phyloP scores from a whole-genome alignment of 2,329 filamentous ascomycete genomes.

The Neurospora sp. region DNA sequence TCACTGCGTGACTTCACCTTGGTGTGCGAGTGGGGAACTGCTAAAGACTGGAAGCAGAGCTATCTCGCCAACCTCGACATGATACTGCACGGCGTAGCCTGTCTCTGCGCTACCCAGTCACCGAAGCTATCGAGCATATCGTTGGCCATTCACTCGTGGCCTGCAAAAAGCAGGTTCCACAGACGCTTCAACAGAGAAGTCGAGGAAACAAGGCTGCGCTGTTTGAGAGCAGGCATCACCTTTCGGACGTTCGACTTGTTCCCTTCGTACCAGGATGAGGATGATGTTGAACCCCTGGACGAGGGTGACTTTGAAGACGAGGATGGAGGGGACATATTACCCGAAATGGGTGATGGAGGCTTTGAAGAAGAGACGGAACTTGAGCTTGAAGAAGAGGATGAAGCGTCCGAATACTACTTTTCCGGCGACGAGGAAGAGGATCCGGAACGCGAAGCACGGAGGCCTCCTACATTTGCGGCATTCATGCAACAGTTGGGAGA shows the following conservation, averaged over 20 bases:
- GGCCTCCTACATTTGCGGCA: conserved; percentile 17
- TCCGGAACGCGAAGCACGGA: conserved; percentile 16
- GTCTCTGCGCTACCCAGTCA: conserved; percentile 12
- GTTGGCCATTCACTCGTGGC: conserved; percentile 20
- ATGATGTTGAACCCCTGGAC: conserved; percentile 10
- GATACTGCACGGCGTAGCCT: conserved; percentile 18
- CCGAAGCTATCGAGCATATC: conserved; percentile 15
- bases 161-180: conserved; percentile 17
- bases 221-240: conserved; percentile 14
- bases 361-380: conserved; percentile 7
- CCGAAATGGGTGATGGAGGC: neutral
- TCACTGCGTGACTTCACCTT: conserved; percentile 18
- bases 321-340: conserved; percentile 1
- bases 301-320: conserved; percentile 11
- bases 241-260: conserved; percentile 19
- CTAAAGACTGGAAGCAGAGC: conserved; percentile 18
- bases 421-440: conserved; percentile 19
- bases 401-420: conserved; percentile 20
- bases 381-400: conserved; percentile 19
- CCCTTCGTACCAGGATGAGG: conserved; percentile 19
- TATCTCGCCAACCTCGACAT: conserved; percentile 20
- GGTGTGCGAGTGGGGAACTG: conserved; percentile 20
- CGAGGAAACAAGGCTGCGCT: conserved; percentile 12
- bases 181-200: conserved; percentile 17
- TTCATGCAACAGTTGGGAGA: conserved; percentile 18